Conservation (phyloP, 2,329 filamentous ascomycete species). For the Monosporascus sp. region DNA sequence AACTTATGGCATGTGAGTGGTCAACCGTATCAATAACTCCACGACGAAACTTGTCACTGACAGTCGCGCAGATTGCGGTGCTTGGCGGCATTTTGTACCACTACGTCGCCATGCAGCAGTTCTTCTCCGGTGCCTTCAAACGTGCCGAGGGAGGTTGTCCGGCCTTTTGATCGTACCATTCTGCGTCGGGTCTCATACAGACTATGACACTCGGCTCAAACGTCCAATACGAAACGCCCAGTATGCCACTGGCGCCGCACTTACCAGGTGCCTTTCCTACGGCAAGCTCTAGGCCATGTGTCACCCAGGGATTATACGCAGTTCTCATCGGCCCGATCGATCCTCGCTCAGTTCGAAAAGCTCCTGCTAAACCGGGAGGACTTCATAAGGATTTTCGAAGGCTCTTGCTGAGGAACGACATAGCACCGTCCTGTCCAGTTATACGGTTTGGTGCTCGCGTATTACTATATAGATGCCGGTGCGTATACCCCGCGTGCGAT, state of each 20-base stretch:
- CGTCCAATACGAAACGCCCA: not conserved
- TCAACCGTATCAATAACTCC: conserved; percentile 80
- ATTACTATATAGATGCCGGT: no score
- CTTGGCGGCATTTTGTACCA: conserved; percentile 96
- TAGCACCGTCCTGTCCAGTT: no score
- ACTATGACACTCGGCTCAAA: not conserved
- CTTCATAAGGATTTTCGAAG: no score
- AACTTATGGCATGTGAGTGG: conserved; percentile 85
- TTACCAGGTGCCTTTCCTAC: not conserved
- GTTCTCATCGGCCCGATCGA: no score
- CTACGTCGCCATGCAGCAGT: conserved; percentile 91
- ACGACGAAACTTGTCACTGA: conserved; percentile 56
- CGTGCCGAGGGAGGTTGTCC: conserved; percentile 59
- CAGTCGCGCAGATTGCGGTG: conserved; percentile 91
- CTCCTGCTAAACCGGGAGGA: no score
- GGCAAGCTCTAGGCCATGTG: no score
- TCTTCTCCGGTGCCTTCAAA: conserved; percentile 75
- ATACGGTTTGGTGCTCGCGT: no score
- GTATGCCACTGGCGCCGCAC: not conserved
- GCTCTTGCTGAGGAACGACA: no score
- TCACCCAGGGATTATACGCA: no score
- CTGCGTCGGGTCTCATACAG: not conserved
- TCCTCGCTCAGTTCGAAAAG: no score
- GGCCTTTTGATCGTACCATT: conserved; percentile 35
- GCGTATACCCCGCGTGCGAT: no score